Base-by-base conservation (phyloP, 768 basidiomycete genomes). In the Suillus decipiens region DNA sequence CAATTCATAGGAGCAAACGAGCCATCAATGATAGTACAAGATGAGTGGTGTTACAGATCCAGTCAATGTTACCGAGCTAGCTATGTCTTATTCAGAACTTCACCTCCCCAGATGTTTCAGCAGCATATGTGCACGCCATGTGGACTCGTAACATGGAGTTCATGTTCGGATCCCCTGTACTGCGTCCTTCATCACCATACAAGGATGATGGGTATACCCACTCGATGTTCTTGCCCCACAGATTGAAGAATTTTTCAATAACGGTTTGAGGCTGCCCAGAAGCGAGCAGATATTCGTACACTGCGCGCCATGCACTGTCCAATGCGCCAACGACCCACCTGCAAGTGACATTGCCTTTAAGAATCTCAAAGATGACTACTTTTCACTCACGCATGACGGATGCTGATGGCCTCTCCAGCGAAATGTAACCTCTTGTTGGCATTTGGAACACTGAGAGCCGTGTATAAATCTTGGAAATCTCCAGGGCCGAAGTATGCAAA, bases 401-500 rank as follows among this genome's bases (percentile, higher is more conserved):
- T 68, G 60, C 80, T 81, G 33, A 77, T 31, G 7, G 73, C 77
- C 61, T 80, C 79, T 15, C 78, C 76, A 31, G 78, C 77, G 55
- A 79, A 75, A 62, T 76, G 72, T 39, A 80, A 69, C 17, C 66
- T 62, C 5, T 70, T 74, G 28, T 69, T 61, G 7, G 70, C 72
- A 1, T 78, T 76, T 9, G 79, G 76, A 11, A 33, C 5, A 19
- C 63, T 77, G 24, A 81, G 68, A 7, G 69, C 63, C 3, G 64
- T 58, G 63, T 78, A 81, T 42, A 78, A 42, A 7, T 72, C 63
- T 11, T 65, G 62, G 59, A 79, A 81, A 24, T 78, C 63, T 8
- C 79, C 79, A 8, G 82, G 80, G 0, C 73, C 75, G 51, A 82
- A 82, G 65, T 68, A 68, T 0, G 79, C 81, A 61, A 72, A 80